Conservation (phyloP, 441 rosid genomes). For the Eutrema salsugineum region DNA sequence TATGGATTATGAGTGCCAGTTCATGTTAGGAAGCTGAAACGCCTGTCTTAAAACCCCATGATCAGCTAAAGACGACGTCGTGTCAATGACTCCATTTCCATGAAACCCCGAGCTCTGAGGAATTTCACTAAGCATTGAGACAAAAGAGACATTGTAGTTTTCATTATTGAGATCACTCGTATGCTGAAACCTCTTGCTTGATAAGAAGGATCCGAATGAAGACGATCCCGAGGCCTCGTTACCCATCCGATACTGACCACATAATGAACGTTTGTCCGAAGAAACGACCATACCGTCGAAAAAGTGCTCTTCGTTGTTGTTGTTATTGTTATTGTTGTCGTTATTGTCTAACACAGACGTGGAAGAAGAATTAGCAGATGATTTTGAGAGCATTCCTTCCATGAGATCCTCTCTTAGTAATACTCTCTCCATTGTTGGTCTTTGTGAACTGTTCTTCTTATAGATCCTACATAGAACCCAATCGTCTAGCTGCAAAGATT, state of each 20-base stretch:
- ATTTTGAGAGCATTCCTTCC: constrained; percentile 49
- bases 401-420: constrained; percentile 40
- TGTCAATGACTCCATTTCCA: constrained; percentile 37
- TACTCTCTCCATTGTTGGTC: constrained; percentile 49
- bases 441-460: constrained; percentile 65
- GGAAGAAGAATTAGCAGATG: constrained; percentile 35
- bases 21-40: constrained; percentile 66
- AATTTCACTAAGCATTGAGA: constrained; percentile 63
- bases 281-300: constrained; percentile 60
- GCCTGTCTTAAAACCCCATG: constrained; percentile 60
- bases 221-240: constrained; percentile 34
- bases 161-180: constrained; percentile 48
- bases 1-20: constrained; percentile 50
- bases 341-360: constrained; percentile 44
- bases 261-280: constrained; percentile 31
- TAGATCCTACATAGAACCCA: constrained; percentile 92
- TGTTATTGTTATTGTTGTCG: constrained; percentile 39
- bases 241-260: constrained; percentile 45
- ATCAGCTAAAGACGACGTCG: constrained; percentile 39
- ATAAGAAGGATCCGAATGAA: constrained; percentile 34
- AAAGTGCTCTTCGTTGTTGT: constrained; percentile 50
- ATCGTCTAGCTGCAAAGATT: constrained; percentile 61
- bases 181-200: constrained; percentile 48
- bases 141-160: constrained; percentile 51
- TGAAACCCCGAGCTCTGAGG: constrained; percentile 52